Conservation (phyloP, 805 yeast species). For the Gaillardinia entomophila region DNA sequence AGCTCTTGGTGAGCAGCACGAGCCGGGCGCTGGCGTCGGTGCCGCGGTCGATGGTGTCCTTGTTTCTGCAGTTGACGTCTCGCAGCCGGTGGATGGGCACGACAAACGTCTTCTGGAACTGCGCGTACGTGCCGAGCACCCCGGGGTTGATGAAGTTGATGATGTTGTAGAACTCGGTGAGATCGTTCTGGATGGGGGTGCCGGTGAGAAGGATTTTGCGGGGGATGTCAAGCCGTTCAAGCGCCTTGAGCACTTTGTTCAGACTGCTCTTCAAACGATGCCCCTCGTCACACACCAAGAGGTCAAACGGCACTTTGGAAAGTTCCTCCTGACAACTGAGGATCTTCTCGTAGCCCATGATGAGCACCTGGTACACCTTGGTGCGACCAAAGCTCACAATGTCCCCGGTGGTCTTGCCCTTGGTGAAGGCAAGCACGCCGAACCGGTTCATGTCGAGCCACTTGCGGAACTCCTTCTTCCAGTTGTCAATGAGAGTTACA, state of each 20-base stretch:
- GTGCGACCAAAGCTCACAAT: slow-evolving; percentile 59
- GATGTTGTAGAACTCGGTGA: slow-evolving; percentile 74
- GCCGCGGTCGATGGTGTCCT: slow-evolving; percentile 48
- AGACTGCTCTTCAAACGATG: slow-evolving; percentile 76
- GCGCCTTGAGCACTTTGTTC: slow-evolving; percentile 64
- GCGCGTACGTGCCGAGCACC: slow-evolving; percentile 55
- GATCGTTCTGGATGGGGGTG: slow-evolving; percentile 91
- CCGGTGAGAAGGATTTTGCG: slow-evolving; percentile 72
- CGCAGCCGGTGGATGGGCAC: slow-evolving; percentile 70
- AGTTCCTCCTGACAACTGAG: slow-evolving; percentile 49
- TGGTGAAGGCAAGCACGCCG: slow-evolving; percentile 58
- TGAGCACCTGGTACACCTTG: slow-evolving; percentile 72
- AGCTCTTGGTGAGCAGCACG: slow-evolving; percentile 55
- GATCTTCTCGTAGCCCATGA: slow-evolving; percentile 85
- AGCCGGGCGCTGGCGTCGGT: slow-evolving; percentile 58
- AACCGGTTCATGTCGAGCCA: slow-evolving; percentile 71
- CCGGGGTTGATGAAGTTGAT: slow-evolving; percentile 85
- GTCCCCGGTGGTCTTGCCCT: slow-evolving; percentile 49
- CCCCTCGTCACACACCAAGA: slow-evolving; percentile 92
- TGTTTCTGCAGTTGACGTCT: slow-evolving; percentile 51
- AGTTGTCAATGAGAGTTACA: slow-evolving; percentile 78
- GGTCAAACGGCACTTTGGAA: slow-evolving; percentile 45
- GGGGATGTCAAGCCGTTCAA: slow-evolving; percentile 49
- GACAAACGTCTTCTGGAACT: slow-evolving; percentile 57
- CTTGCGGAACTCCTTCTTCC: slow-evolving; percentile 83